Percentiles rank a stretch among this genome's conserved stretches.
Conservation (phyloP, 176 grass and related monocot genomes). For the Eremochloa ophiuroides region DNA sequence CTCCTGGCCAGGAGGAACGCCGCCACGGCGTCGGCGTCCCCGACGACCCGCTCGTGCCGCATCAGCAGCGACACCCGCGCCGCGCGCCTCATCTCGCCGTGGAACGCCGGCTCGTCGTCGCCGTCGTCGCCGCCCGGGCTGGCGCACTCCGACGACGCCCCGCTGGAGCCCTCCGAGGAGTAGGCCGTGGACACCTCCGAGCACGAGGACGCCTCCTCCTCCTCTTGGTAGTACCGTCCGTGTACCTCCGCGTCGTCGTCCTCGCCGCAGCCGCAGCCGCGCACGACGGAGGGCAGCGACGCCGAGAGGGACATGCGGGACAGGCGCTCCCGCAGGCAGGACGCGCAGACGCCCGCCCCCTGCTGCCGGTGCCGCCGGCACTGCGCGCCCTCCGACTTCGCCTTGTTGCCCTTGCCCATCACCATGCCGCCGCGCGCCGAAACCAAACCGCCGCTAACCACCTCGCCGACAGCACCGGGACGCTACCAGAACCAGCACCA, state of each 20-base stretch:
- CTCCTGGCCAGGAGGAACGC: conserved; percentile 22
- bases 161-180: conserved; percentile 25
- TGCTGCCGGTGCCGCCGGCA: conserved; percentile 58
- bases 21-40: conserved; percentile 31
- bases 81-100: conserved; percentile 25
- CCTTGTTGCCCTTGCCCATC: conserved; percentile 29
- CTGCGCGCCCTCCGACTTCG: conserved; percentile 11
- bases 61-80: conserved; percentile 46
- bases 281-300: conserved; percentile 39
- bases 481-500: background rate
- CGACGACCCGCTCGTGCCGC: conserved; percentile 35
- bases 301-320: conserved; percentile 35
- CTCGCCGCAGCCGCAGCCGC: background rate
- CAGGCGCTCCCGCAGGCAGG: conserved; percentile 75
- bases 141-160: background rate
- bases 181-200: conserved; percentile 27
- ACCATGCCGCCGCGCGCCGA: background rate
- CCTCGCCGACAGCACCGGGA: background rate
- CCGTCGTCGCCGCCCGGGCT: conserved; percentile 24
- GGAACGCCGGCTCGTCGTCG: conserved; percentile 42
- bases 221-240: background rate
- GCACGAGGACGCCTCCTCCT: conserved; percentile 29
- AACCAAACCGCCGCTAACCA: background rate
- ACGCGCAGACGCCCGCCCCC: conserved; percentile 56
- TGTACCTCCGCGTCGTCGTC: background rate